A percentile compares a stretch with the other conserved stretches of the same genome.
phyloP scores from a whole-genome alignment of 805 yeast genomes.

The Candida stauntonica region DNA sequence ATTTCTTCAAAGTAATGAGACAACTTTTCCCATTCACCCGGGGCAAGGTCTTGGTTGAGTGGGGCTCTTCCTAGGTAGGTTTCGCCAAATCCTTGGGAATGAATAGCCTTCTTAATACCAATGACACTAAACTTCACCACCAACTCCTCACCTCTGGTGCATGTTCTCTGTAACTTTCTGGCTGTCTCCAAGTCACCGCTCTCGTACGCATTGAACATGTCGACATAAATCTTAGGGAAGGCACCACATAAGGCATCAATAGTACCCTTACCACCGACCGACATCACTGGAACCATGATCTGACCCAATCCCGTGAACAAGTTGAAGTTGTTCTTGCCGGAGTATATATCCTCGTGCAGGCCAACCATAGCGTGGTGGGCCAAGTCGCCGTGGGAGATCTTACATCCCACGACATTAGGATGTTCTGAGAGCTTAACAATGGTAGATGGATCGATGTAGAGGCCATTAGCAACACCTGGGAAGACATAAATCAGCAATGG shows the following conservation, averaged over 20 bases:
- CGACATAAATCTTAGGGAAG: conserved; percentile 45
- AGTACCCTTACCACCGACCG: conserved; percentile 46
- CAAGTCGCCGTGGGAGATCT: conserved; percentile 48
- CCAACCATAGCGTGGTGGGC: conserved; percentile 43
- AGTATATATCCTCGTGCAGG: conserved; percentile 34
- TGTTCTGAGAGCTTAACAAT: conserved; percentile 33
- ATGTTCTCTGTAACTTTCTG: conserved; percentile 36
- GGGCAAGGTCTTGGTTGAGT: conserved; percentile 35
- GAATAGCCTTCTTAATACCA: conserved; percentile 43
- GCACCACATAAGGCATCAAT: conserved; percentile 52
- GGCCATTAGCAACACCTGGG: conserved; percentile 41
- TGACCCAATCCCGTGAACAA: conserved; percentile 50
- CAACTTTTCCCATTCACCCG: conserved; percentile 28
- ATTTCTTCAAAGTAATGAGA: conserved; percentile 13
- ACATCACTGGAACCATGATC: conserved; percentile 41
- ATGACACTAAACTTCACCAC: conserved; percentile 39
- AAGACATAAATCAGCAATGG: conserved; percentile 40
- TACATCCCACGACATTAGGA: conserved; percentile 45
- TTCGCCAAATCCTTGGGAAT: conserved; percentile 39
- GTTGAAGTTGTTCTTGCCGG: conserved; percentile 35
- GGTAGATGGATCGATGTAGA: conserved; percentile 33
- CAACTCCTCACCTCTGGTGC: conserved; percentile 39
- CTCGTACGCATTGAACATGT: conserved; percentile 35
- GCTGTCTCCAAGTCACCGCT: conserved; percentile 40
- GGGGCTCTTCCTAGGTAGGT: conserved; percentile 44